These are phyloP conservation scores for Xylaria venustula DNA, from an alignment of 495 filamentous ascomycete species.

Conservation along the genomic window DNA sequence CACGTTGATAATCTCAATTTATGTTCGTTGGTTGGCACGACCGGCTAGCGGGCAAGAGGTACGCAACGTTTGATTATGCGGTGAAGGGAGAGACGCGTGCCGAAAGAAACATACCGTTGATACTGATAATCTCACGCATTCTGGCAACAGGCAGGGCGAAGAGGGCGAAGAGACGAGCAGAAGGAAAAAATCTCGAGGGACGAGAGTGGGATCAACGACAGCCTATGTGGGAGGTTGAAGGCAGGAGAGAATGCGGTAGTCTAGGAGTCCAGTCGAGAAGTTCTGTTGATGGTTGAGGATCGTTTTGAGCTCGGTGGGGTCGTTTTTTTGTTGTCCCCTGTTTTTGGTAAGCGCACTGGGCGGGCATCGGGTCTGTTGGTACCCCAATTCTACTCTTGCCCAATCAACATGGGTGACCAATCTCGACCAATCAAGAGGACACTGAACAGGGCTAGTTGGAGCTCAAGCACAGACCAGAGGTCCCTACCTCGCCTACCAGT, in stretches of 20 bases:
- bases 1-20: slow-evolving; percentile 7
- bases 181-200: slow-evolving; percentile 13
- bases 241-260: slow-evolving; percentile 18
- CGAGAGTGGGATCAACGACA: slow-evolving; percentile 19
- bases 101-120: slow-evolving; percentile 79
- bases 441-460: background rate
- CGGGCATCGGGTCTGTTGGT: slow-evolving; percentile 24
- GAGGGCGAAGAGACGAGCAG: slow-evolving; percentile 12
- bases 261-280: slow-evolving; percentile 26
- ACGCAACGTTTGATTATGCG: slow-evolving; percentile 29
- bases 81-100: slow-evolving; percentile 40
- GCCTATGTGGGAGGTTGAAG: slow-evolving; percentile 15
- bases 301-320: slow-evolving; percentile 33
- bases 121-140: slow-evolving; percentile 99
- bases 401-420: background rate
- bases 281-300: slow-evolving; percentile 31
- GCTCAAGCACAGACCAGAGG: slow-evolving; percentile 1
- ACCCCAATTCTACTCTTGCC: background rate
- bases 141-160: slow-evolving; percentile 43
- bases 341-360: slow-evolving; percentile 22
- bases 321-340: slow-evolving; percentile 34
- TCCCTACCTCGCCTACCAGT: background rate
- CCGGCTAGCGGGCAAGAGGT: slow-evolving; percentile 14
- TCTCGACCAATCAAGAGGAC: background rate
- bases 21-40: slow-evolving; percentile 13